These are phyloP conservation scores for Reticulascus tulasneorum DNA, from an alignment of 2,329 filamentous ascomycete genomes.

Conservation along the genomic window DNA sequence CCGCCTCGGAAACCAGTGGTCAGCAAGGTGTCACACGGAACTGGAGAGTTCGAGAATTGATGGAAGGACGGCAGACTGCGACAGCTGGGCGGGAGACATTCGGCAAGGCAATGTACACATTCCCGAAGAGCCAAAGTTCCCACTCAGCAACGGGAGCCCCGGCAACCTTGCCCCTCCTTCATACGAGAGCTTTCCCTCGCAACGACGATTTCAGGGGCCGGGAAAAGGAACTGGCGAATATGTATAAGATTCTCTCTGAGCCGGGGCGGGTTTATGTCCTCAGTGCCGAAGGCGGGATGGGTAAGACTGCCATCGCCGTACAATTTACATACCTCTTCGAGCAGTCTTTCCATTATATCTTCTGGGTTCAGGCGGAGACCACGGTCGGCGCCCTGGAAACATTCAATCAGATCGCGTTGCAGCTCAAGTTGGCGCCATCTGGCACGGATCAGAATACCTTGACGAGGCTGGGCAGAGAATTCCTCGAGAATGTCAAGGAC, in stretches of 20 bases:
- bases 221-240: slow-evolving; percentile 11
- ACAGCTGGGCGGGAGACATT: background rate
- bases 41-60: slow-evolving; percentile 3
- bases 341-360: slow-evolving; percentile 18
- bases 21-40: background rate
- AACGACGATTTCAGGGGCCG: slow-evolving; percentile 14
- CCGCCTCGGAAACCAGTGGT: background rate
- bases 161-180: background rate
- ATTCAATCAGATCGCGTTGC: slow-evolving; percentile 13
- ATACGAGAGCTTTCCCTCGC: slow-evolving; percentile 7
- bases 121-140: too few species aligned
- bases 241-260: slow-evolving; percentile 13
- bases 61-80: too few species aligned
- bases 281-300: slow-evolving; percentile 15
- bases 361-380: slow-evolving; percentile 22
- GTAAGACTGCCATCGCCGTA: slow-evolving; percentile 19
- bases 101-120: too few species aligned
- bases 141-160: slow-evolving; percentile 1
- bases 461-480: slow-evolving; percentile 11
- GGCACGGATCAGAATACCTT: slow-evolving; percentile 8
- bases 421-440: slow-evolving; percentile 2
- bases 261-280: slow-evolving; percentile 14
- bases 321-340: slow-evolving; percentile 19
- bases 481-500: slow-evolving; percentile 10
- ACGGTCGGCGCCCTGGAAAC: slow-evolving; percentile 12